Conservation (phyloP, 1,284 basidiomycete genomes). For the Inonotus hispidus region DNA sequence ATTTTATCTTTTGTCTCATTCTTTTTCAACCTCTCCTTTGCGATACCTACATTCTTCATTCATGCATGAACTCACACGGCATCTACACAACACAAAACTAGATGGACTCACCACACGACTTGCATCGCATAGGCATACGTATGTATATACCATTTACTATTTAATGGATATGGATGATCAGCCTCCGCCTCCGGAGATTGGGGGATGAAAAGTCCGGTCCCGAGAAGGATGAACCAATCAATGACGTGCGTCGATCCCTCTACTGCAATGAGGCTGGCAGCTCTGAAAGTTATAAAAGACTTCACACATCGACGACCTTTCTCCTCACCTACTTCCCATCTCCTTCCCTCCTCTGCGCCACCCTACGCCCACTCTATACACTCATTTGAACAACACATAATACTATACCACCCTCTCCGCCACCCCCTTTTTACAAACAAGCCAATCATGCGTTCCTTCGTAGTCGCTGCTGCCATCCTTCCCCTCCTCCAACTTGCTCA, state of each 20-base stretch:
- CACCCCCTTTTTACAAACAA: neutral
- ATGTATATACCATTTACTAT: neutral
- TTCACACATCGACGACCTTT: neutral
- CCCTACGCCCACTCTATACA: neutral
- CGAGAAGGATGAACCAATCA: neutral
- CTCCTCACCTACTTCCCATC: slow-evolving; percentile 2
- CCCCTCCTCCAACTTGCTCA: slow-evolving; percentile 4
- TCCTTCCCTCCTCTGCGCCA: neutral
- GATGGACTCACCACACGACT: neutral
- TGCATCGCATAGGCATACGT: neutral
- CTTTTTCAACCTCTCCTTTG: too few relatives aligned
- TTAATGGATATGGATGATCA: neutral
- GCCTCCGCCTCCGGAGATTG: neutral
- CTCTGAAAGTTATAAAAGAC: slow-evolving; percentile 5
- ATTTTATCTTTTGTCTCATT: neutral
- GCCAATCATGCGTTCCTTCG: slow-evolving; percentile 15
- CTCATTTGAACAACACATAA: slow-evolving; percentile 5
- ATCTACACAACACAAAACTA: too few relatives aligned
- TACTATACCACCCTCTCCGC: neutral
- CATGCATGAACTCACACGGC: neutral
- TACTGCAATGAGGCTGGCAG: slow-evolving; percentile 16
- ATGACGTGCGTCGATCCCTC: neutral
- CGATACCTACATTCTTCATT: too few relatives aligned
- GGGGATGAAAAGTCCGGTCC: neutral
- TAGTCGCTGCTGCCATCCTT: slow-evolving; percentile 14